phyloP scores from a whole-genome alignment of 2,329 filamentous ascomycete genomes.

The Diplodia corticola region DNA sequence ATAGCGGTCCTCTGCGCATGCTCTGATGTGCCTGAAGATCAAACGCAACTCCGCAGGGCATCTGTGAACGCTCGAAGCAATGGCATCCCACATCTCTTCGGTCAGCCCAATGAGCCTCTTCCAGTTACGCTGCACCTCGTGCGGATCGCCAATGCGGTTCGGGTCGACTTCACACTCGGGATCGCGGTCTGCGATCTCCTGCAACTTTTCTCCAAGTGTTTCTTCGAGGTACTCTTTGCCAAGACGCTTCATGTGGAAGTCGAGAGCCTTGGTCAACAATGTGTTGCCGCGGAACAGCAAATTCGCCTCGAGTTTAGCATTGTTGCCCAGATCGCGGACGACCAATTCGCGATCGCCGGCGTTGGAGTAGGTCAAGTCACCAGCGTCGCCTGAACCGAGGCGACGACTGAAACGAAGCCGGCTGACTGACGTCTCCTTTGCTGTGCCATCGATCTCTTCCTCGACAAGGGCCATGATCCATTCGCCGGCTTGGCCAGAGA shows the following conservation, averaged over 20 bases:
- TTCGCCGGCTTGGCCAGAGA: slow-evolving; percentile 77
- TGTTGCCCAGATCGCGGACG: slow-evolving; percentile 76
- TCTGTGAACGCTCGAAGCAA: slow-evolving; percentile 69
- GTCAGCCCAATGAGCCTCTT: slow-evolving; percentile 72
- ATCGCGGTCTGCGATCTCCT: slow-evolving; percentile 86
- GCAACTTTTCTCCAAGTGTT: slow-evolving; percentile 78
- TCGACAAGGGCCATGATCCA: slow-evolving; percentile 94
- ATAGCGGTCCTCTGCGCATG: slow-evolving; percentile 91
- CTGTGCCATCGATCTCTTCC: slow-evolving; percentile 92
- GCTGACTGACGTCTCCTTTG: slow-evolving; percentile 74
- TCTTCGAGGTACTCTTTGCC: slow-evolving; percentile 92
- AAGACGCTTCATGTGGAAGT: slow-evolving; percentile 92
- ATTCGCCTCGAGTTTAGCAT: slow-evolving; percentile 84
- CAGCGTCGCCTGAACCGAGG: slow-evolving; percentile 64
- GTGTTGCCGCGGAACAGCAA: slow-evolving; percentile 94
- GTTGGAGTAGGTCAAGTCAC: slow-evolving; percentile 19
- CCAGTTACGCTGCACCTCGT: slow-evolving; percentile 85
- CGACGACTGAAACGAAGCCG: slow-evolving; percentile 68
- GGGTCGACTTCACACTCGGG: slow-evolving; percentile 95
- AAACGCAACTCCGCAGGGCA: slow-evolving; percentile 80
- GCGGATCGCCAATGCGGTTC: slow-evolving; percentile 64
- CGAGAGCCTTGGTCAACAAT: slow-evolving; percentile 85
- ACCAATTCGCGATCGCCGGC: slow-evolving; percentile 67
- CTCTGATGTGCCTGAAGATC: slow-evolving; percentile 86
- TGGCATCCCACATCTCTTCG: slow-evolving; percentile 81